These are phyloP conservation scores for Endoconidiophora laricicola DNA, from an alignment of 2,329 filamentous ascomycete species.

Conservation along the genomic window DNA sequence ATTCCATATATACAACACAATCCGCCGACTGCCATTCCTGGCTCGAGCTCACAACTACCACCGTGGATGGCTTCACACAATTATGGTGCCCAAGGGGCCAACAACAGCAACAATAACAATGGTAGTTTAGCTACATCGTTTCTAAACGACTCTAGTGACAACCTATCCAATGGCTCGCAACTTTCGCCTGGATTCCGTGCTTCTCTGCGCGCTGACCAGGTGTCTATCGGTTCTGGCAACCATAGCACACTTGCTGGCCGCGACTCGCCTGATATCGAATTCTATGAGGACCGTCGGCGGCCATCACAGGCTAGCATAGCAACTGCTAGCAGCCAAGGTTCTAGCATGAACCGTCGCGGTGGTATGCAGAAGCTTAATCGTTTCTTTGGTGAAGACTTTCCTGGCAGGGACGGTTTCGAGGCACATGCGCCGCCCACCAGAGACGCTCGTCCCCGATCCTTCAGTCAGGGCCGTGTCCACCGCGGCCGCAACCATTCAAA, in stretches of 20 bases:
- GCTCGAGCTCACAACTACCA: conserved; percentile 35
- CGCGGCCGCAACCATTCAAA: conserved; percentile 71
- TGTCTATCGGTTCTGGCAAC: conserved; percentile 17
- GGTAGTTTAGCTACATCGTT: conserved; percentile 39
- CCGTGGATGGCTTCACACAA: conserved; percentile 37
- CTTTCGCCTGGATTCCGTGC: conserved; percentile 51
- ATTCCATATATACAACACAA: conserved; percentile 43
- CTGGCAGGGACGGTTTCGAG: conserved; percentile 57
- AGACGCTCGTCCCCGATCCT: conserved; percentile 47
- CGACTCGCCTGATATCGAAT: conserved; percentile 44
- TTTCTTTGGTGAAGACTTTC: conserved; percentile 85
- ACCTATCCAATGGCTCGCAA: conserved; percentile 43
- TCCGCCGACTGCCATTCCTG: conserved; percentile 38
- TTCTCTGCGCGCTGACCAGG: conserved; percentile 10
- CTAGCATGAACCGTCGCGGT: conserved; percentile 48
- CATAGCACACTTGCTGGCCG: conserved; percentile 19
- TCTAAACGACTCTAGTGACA: conserved; percentile 59
- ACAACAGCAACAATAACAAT: conserved; percentile 21
- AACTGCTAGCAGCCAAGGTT: conserved; percentile 70
- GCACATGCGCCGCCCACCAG: conserved; percentile 42
- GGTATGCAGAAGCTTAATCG: conserved; percentile 72
- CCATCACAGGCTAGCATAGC: conserved; percentile 81
- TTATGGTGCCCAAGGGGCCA: not conserved
- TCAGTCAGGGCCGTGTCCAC: conserved; percentile 39
- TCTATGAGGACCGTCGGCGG: conserved; percentile 43